Base-by-base conservation (phyloP, 768 basidiomycete genomes). In the Lentinula edodes region DNA sequence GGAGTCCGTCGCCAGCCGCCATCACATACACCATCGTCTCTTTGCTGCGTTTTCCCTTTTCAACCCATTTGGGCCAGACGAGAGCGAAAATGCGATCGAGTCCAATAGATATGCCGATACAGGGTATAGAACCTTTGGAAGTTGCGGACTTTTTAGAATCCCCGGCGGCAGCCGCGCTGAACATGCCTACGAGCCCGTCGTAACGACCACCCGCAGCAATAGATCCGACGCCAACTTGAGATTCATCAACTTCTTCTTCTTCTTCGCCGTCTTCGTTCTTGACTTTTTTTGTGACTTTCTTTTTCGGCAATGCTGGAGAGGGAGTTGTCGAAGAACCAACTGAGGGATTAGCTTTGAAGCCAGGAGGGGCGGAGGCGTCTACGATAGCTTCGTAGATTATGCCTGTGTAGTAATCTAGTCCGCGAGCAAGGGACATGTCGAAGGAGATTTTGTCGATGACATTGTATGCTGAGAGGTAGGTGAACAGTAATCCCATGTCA, bases 181-280 rank as follows among this genome's bases (percentile, higher is more conserved):
- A 97, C 79, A 94, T 84, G 35, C 91, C 89, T 0, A 99, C 96
- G 23, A 99, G 89, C 58, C 88, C 87, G 77, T 98, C 97, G 74
- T 99, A 99, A 38, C 97, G 83, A 8, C 97, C 97, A 10, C 97
- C 97, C 1, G 92, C 97, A n/a, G 95, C 97, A 72, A 99, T 96
- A 13, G 95, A 97, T n/a, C 97, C 97, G 2, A 98, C 94, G 18
- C 97, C 97, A 42, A 98, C 87, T 66, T 88, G 83, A 1, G 91
- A 90, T 71, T 98, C 96, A 73, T 98, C 96, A 41, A 94, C 76
- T 66, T 95, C 96, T 58, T 93, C 88, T 38, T 92, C 88, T 16
- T 86, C 88, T 15, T 78, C 82, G 20, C 64, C 69, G 5, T 75
- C 79, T 18, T 76, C 16, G 70, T 60, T 58, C 78, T 78, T 35